Conservation (phyloP, 257 asterid species). For the Striga asiatica region DNA sequence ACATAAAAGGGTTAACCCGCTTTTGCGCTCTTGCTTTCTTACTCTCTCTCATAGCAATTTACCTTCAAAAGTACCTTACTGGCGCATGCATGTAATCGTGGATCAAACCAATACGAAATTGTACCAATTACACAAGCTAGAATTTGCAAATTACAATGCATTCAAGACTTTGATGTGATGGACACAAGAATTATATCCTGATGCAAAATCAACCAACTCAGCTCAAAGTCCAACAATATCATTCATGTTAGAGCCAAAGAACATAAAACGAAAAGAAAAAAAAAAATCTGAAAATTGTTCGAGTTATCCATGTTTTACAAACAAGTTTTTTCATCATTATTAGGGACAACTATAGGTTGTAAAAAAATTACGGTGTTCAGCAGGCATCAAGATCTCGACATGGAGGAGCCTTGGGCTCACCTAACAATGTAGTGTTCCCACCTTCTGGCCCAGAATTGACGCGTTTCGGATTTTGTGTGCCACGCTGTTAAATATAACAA, state of each 20-base stretch:
- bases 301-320: conserved; percentile 22
- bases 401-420: conserved; percentile 89
- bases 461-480: conserved; percentile 84
- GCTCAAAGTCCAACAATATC: conserved; percentile 15
- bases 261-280: neutral
- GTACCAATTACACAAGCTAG: no score
- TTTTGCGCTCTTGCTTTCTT: conserved; percentile 29
- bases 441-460: conserved; percentile 85
- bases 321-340: conserved; percentile 38
- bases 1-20: conserved; percentile 14
- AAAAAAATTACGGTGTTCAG: conserved; percentile 25
- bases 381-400: conserved; percentile 96
- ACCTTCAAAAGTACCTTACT: no score
- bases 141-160: no score
- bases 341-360: conserved; percentile 17
- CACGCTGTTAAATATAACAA: conserved; percentile 43
- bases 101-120: no score
- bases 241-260: conserved; percentile 13
- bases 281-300: conserved; percentile 3
- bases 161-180: neutral
- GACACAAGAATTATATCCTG: neutral
- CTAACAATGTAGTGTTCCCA: conserved; percentile 66
- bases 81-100: no score
- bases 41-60: conserved; percentile 23
- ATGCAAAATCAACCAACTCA: neutral